Conservation (phyloP, 1,284 basidiomycete species). For the Ustilago trichophora region DNA sequence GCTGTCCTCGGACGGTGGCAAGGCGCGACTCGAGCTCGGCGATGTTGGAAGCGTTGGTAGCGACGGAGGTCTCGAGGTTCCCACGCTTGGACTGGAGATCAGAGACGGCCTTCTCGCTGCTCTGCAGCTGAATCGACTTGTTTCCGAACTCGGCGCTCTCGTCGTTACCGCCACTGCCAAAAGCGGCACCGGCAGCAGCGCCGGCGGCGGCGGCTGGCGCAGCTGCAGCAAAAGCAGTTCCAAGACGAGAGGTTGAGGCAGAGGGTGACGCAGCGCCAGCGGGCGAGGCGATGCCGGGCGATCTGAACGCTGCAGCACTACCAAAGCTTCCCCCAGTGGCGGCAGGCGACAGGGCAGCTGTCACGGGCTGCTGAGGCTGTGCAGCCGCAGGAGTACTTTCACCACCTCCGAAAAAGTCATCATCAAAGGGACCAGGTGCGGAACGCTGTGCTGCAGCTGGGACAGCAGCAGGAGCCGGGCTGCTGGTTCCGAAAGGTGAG, state of each 20-base stretch:
- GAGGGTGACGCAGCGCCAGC: slow-evolving; percentile 22
- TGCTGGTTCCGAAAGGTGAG: slow-evolving; percentile 21
- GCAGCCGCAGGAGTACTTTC: slow-evolving; percentile 17
- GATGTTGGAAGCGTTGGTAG: slow-evolving; percentile 46
- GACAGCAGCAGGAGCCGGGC: slow-evolving; percentile 68
- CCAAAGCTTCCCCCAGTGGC: slow-evolving; percentile 49
- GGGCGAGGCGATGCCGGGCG: slow-evolving; percentile 31
- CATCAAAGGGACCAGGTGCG: slow-evolving; percentile 53
- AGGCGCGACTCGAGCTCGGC: slow-evolving; percentile 63
- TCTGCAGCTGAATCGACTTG: slow-evolving; percentile 52
- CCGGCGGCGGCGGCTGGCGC: slow-evolving; percentile 17
- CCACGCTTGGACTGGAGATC: slow-evolving; percentile 48
- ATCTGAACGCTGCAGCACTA: slow-evolving; percentile 25
- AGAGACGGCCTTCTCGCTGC: slow-evolving; percentile 53
- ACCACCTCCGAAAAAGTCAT: slow-evolving; percentile 53
- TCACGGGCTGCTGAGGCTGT: slow-evolving; percentile 16
- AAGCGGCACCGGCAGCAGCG: slow-evolving; percentile 16
- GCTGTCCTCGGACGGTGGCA: slow-evolving; percentile 72
- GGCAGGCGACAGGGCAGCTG: slow-evolving; percentile 47
- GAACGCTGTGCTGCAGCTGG: slow-evolving; percentile 51
- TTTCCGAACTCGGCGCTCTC: slow-evolving; percentile 52
- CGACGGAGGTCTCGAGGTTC: slow-evolving; percentile 41
- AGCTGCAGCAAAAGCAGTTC: slow-evolving; percentile 26
- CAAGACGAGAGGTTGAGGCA: slow-evolving; percentile 32
- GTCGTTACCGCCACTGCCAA: slow-evolving; percentile 21